Evolutionary conservation across 169 alveolate genomes (phyloP).

Genomic region (Eimeria tenella): DNA sequence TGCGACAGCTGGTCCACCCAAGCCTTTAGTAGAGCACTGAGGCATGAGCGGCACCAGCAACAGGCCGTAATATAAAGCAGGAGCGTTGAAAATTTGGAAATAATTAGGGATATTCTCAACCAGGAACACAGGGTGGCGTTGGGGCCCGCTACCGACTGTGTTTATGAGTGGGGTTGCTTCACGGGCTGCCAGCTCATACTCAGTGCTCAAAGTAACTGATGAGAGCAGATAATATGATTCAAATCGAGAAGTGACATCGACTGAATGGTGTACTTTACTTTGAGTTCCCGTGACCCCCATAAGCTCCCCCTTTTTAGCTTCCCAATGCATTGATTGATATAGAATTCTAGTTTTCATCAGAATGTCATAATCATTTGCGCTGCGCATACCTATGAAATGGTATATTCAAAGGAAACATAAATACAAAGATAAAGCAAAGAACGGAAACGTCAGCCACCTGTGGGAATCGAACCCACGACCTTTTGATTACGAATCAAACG

Average conservation of each 20-base stretch:
- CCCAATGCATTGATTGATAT: no score
- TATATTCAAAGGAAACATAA: background rate
- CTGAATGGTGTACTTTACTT: no score
- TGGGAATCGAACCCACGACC: slow-evolving; percentile 45
- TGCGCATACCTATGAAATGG: background rate
- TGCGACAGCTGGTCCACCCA: background rate
- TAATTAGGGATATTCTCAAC: no score
- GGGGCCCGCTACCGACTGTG: background rate
- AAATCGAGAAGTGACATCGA: no score
- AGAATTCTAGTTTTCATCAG: no score
- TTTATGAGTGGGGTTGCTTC: slow-evolving; percentile 23
- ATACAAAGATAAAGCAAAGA: background rate
- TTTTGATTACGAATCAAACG: slow-evolving; percentile 80
- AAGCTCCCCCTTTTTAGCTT: no score
- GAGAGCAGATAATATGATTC: no score
- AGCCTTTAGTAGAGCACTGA: background rate
- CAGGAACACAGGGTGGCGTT: no score
- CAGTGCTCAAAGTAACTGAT: no score
- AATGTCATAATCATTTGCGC: no score
- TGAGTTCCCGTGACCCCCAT: no score
- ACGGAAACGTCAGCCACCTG: background rate
- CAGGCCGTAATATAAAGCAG: background rate
- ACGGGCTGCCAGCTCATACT: background rate
- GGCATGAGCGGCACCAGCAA: background rate
- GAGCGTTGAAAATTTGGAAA: no score